Base-by-base conservation (phyloP, 768 basidiomycete species). In the Mycena galericulata region DNA sequence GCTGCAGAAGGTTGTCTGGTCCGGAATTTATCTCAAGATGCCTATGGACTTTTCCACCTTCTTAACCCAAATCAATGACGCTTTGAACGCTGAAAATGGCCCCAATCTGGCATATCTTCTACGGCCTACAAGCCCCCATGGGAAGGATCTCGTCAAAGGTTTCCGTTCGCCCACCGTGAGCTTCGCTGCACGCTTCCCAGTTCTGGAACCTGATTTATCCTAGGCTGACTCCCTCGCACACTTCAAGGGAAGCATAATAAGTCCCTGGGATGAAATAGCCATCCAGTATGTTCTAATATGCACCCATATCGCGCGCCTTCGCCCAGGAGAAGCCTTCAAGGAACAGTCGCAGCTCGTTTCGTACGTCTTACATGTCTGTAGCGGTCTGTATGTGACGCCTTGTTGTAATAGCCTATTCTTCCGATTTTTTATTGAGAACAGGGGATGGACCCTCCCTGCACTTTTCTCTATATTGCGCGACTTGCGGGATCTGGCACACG, bases 211-310 rank as follows among this genome's bases (percentile, higher is more conserved):
- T 41, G 26, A 22, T 47, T 60, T 32, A 62, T 67, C 36, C 18
- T 43, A 75, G 71, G 61, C 57, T 53, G 74, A 75, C 26, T 79
- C 79, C 18, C 75, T 88, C 59, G 79, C 78, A 43, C 74, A 72
- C 38, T 92, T 91, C 73, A 85, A 89, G 73, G 91, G 89, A 12
- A 86, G 85, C 61, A 87, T 95, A 75, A 84, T 87, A 62, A 81
- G 78, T 51, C 95, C 95, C 8, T 96, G 94, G 93, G 93, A 94
- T 68, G 94, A 95, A 58, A 91, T 96, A 72, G 89, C 92, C 10
- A 88, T 95, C 54, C 90, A 93, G 75, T 95, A 95, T 76, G 89
- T 95, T 20, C 80, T 95, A 72, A 89, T 91, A 26, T 90, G 92
- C 67, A 86, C 87, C 32, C 87, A 92, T 77, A 86, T 90, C 41